These are phyloP conservation scores for Vitellaria paradoxa DNA, from an alignment of 179 eudicot genomes.

Conservation along the genomic window DNA sequence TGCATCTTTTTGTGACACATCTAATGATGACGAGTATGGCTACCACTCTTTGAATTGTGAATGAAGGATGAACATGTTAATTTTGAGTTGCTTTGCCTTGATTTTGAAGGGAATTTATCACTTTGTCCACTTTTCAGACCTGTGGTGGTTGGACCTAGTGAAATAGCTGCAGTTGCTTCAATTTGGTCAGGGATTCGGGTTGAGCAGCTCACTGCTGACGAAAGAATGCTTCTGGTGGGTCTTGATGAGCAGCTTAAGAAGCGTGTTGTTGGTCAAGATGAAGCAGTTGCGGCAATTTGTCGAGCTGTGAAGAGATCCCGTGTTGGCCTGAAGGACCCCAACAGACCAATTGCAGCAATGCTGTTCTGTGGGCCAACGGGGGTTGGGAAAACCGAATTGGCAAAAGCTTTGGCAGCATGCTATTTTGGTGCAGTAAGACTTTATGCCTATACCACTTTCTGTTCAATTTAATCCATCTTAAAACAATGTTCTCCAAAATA, in stretches of 20 bases:
- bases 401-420: constrained; percentile 54
- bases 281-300: constrained; percentile 49
- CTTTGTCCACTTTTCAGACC: constrained; percentile 20
- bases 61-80: background rate
- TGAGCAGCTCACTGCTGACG: constrained; percentile 48
- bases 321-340: constrained; percentile 49
- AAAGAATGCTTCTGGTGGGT: constrained; percentile 42
- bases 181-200: constrained; percentile 59
- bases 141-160: constrained; percentile 43
- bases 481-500: background rate
- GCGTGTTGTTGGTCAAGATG: constrained; percentile 57
- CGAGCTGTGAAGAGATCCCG: constrained; percentile 66
- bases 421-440: constrained; percentile 53
- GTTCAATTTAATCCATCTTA: background rate
- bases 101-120: background rate
- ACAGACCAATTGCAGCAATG: constrained; percentile 58
- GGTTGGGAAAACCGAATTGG: constrained; percentile 54
- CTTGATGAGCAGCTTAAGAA: constrained; percentile 46
- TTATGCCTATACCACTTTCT: background rate
- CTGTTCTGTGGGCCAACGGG: constrained; percentile 63
- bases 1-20: constrained; percentile 19
- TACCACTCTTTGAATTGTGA: constrained; percentile 8
- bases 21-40: constrained; percentile 40
- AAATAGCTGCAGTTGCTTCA: constrained; percentile 54
- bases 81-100: background rate